Percentiles rank a stretch among this genome's conserved stretches.
These are phyloP conservation scores for Camellia sinensis DNA, from an alignment of 148 eudicot genomes.

Conservation along the genomic window DNA sequence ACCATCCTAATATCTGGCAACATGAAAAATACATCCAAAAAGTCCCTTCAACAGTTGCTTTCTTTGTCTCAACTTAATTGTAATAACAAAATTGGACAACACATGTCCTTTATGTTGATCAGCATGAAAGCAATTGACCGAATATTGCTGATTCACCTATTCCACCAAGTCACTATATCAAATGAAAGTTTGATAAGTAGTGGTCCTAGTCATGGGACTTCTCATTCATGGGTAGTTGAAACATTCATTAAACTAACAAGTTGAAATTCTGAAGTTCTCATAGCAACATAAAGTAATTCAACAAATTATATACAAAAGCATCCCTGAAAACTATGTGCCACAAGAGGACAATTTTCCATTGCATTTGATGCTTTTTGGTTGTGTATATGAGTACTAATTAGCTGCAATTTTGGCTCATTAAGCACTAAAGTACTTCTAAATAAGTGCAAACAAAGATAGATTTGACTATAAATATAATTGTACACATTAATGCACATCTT, in stretches of 20 bases:
- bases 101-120: background rate
- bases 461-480: background rate
- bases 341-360: background rate
- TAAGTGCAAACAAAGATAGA: background rate
- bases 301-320: background rate
- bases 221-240: background rate
- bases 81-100: background rate
- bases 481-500: background rate
- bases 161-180: background rate
- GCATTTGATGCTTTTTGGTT: background rate
- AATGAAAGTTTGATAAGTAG: background rate
- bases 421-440: background rate
- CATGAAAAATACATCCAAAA: background rate
- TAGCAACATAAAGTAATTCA: background rate
- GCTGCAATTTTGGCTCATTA: background rate
- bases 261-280: background rate
- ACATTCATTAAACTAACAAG: background rate
- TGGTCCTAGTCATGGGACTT: background rate
- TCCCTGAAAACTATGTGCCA: background rate
- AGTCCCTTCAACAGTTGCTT: background rate
- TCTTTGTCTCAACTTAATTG: background rate
- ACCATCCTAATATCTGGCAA: no score
- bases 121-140: conserved; percentile 8
- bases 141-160: background rate
- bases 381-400: background rate